Evolutionary conservation across 2,329 filamentous ascomycete species (phyloP).

Genomic region (Aspergillus versicolor): DNA sequence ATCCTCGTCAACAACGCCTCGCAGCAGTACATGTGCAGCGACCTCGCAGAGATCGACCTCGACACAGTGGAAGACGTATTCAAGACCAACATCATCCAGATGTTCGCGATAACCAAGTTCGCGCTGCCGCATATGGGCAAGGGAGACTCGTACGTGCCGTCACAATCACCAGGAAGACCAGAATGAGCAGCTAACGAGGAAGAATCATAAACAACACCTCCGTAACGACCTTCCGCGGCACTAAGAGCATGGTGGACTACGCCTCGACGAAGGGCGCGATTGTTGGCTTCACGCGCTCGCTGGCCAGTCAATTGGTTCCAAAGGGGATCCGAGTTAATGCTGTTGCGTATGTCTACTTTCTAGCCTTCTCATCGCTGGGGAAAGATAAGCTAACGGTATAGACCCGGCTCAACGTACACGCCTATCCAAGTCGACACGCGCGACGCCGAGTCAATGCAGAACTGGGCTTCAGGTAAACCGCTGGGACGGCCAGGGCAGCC

Average conservation of each 20-base stretch:
- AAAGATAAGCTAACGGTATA: slow-evolving; percentile 7
- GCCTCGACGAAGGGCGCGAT: slow-evolving; percentile 60
- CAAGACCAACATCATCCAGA: slow-evolving; percentile 57
- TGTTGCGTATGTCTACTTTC: slow-evolving; percentile 36
- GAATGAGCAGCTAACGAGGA: too few relatives aligned
- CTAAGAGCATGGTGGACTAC: slow-evolving; percentile 54
- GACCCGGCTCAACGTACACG: slow-evolving; percentile 36
- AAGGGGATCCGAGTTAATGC: slow-evolving; percentile 58
- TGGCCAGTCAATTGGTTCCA: slow-evolving; percentile 54
- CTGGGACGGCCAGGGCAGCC: slow-evolving; percentile 39
- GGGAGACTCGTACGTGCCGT: slow-evolving; percentile 44
- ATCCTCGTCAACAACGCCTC: slow-evolving; percentile 61
- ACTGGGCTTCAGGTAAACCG: slow-evolving; percentile 27
- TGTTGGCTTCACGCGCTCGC: slow-evolving; percentile 54
- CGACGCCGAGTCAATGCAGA: slow-evolving; percentile 35
- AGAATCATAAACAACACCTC: slow-evolving; percentile 60
- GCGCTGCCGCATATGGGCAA: slow-evolving; percentile 56
- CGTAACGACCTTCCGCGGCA: slow-evolving; percentile 56
- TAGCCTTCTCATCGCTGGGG: too few relatives aligned
- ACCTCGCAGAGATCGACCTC: slow-evolving; percentile 56
- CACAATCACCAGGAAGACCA: neutral
- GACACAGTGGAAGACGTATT: slow-evolving; percentile 57
- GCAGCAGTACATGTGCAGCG: slow-evolving; percentile 55
- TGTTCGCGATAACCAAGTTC: slow-evolving; percentile 61
- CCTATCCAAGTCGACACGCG: slow-evolving; percentile 38